These are phyloP conservation scores for Ceratobasidium sp. DNA, from an alignment of 1,284 basidiomycete genomes.

Conservation along the genomic window DNA sequence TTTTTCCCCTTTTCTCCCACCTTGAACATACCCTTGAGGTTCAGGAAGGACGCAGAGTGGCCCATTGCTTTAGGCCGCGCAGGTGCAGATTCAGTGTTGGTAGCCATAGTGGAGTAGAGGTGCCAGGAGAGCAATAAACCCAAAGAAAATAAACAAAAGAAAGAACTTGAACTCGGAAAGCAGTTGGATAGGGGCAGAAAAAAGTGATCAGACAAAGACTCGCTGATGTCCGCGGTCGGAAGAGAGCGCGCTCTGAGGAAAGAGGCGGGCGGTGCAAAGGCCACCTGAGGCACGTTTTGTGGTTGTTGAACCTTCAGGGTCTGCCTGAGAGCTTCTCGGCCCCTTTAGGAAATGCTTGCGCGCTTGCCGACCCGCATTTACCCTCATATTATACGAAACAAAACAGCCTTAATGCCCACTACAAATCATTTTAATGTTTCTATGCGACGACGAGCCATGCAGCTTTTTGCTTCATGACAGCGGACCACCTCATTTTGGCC, in stretches of 20 bases:
- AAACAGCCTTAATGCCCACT: too few relatives aligned
- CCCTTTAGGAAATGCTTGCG: neutral
- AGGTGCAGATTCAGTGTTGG: constrained; percentile 8
- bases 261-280: neutral
- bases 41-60: constrained; percentile 33
- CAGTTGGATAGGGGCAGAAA: too few relatives aligned
- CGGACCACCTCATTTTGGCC: neutral
- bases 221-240: constrained; percentile 15
- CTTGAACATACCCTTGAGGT: constrained; percentile 35
- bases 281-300: constrained; percentile 33
- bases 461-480: neutral
- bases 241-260: constrained; percentile 24
- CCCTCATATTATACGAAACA: neutral
- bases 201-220: constrained; percentile 4
- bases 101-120: constrained; percentile 3
- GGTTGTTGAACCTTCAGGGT: constrained; percentile 37
- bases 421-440: too few relatives aligned
- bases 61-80: constrained; percentile 14
- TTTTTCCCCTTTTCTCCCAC: constrained; percentile 26
- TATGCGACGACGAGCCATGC: too few relatives aligned
- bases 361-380: neutral
- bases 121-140: constrained; percentile 9
- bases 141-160: constrained; percentile 14
- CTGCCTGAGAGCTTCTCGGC: constrained; percentile 14
- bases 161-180: constrained; percentile 7